Percentiles rank a stretch among this genome's conserved stretches.
These are phyloP conservation scores for Viridothelium virens DNA, from an alignment of 495 filamentous ascomycete species.

Conservation along the genomic window DNA sequence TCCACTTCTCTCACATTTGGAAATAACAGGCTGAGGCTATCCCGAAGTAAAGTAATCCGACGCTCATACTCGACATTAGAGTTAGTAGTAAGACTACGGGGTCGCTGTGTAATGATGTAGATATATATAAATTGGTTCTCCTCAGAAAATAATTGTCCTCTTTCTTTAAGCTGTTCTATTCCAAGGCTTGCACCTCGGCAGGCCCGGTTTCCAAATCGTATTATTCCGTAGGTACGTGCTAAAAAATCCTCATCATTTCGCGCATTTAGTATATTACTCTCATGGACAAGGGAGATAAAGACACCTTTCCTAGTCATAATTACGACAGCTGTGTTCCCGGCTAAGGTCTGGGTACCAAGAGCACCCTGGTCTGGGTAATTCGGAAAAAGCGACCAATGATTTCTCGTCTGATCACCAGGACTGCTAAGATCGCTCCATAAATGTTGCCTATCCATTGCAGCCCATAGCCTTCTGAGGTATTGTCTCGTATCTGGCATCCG, in stretches of 20 bases:
- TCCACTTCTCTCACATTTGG: not conserved
- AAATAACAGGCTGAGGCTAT: not conserved
- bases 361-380: not conserved
- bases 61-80: not conserved
- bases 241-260: not conserved
- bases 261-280: not conserved
- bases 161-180: not conserved
- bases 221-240: not conserved
- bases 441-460: not conserved
- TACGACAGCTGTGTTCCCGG: not conserved
- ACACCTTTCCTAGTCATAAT: not conserved
- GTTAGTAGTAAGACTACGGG: not conserved
- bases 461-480: not conserved
- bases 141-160: not conserved
- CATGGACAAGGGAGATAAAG: not conserved
- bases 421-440: not conserved
- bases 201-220: not conserved
- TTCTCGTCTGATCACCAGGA: not conserved
- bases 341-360: not conserved
- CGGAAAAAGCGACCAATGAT: not conserved
- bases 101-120: not conserved
- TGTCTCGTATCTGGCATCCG: not conserved
- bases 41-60: not conserved
- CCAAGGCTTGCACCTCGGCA: not conserved
- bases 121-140: not conserved